Evolutionary conservation across 2,329 filamentous ascomycete species (phyloP), one percentile per base, ranked within the genome.

Genomic region (Pestalotiopsis fici): DNA sequence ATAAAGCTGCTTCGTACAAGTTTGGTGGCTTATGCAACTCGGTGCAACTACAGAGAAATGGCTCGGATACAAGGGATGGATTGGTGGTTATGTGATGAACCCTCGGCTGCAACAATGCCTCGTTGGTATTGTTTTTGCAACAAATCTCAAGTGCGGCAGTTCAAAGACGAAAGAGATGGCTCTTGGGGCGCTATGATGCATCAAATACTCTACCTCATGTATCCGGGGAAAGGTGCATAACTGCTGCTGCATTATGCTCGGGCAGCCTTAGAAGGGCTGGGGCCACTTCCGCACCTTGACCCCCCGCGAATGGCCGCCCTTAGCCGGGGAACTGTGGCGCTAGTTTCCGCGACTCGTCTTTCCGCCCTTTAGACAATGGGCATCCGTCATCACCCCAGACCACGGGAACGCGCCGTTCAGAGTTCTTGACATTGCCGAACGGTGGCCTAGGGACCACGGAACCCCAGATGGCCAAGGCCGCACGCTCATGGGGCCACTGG

Each of bases 301-400:
- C n/a, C 43, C 54, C 63, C 63, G 63, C 50, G 50, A 65, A n/a
- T 65, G 63, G 63, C 63, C 63, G 63, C 63, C 47, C 63, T 59
- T 65, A 65, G 63, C 63, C 63, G 63, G 13, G 37, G n/a, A n/a
- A 35, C 23, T 27, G 63, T 57, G 63, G 63, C 63, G 54, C 31
- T 62, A 47, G 35, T 62, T 62, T 43, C 59, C 59, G 59, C 59
- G 37, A 43, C 37, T 43, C 21, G 35, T 39, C 28, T 31, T 65
- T 65, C 63, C 63, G 63, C 63, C 15, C 63, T 50, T 43, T 39
- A 25, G n/a, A 35, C 47, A 56, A 64, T n/a, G 61, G n/a, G 11
- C n/a, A 54, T 56, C 57, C 61, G 61, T 64, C 61, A 64, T 64
- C 43, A 50, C 35, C 11, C 60, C 35, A 31, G 27, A 28, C 15